A percentile compares a stretch with the other conserved stretches of the same genome.
phyloP scores from a whole-genome alignment of 257 asterid genomes.

The Buddleja alternifolia region DNA sequence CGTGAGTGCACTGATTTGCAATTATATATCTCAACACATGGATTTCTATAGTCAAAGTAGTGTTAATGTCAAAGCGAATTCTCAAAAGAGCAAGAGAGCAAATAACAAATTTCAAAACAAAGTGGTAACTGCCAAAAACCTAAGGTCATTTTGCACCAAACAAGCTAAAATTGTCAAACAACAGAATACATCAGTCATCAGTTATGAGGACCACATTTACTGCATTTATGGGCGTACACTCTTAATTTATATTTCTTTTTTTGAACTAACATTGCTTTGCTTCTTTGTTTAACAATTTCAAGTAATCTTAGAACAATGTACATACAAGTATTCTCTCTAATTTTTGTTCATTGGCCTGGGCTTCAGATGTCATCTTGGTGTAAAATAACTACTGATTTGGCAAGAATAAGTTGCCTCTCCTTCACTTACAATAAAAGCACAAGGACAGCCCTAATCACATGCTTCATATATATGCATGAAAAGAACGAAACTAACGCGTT shows the following conservation, averaged over 20 bases:
- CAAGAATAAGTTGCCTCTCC: not conserved
- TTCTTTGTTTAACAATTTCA: no score
- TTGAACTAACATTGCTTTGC: no score
- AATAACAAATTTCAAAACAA: not conserved
- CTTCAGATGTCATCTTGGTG: not conserved
- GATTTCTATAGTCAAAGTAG: not conserved
- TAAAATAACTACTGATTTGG: not conserved
- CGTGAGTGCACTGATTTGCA: not conserved
- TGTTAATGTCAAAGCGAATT: not conserved
- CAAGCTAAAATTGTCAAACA: not conserved
- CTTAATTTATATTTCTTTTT: no score
- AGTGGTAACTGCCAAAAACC: not conserved
- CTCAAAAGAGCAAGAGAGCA: not conserved
- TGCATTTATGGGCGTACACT: no score
- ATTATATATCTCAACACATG: not conserved
- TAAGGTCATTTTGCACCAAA: not conserved
- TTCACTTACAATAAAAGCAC: constrained; percentile 3
- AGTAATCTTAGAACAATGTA: no score
- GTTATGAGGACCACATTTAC: no score
- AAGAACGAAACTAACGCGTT: not conserved
- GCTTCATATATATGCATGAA: not conserved
- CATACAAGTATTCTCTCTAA: no score
- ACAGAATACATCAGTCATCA: not conserved
- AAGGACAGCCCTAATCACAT: not conserved
- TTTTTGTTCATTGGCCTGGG: not conserved